Conservation (phyloP, 1,284 basidiomycete genomes). For the Ceratobasidium sp. region DNA sequence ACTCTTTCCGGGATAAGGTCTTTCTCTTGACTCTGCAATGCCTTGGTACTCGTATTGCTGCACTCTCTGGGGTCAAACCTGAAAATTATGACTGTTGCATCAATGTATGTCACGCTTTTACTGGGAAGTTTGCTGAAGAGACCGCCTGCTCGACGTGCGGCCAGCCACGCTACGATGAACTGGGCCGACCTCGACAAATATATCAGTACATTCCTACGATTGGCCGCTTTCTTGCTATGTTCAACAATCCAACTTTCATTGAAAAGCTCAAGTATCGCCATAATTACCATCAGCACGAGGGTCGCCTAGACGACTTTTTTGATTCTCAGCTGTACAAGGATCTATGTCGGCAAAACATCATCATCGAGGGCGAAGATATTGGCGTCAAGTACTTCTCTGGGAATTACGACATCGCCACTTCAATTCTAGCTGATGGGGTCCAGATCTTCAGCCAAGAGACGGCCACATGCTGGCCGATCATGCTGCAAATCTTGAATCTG, state of each 20-base stretch:
- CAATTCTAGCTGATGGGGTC: constrained; percentile 57
- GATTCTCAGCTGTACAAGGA: constrained; percentile 37
- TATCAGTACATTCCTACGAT: constrained; percentile 48
- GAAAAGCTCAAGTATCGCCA: constrained; percentile 51
- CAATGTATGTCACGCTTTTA: constrained; percentile 47
- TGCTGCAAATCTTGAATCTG: constrained; percentile 60
- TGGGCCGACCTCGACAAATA: constrained; percentile 26
- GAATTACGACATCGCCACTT: constrained; percentile 53
- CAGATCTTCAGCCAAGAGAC: constrained; percentile 55
- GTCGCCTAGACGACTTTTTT: constrained; percentile 50
- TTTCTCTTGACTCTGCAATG: constrained; percentile 13
- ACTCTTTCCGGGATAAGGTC: constrained; percentile 11
- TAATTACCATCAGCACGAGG: constrained; percentile 43
- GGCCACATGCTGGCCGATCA: constrained; percentile 56
- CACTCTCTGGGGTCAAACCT: constrained; percentile 43
- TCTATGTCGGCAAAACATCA: constrained; percentile 18
- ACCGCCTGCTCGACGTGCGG: constrained; percentile 44
- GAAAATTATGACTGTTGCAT: constrained; percentile 45
- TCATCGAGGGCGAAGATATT: constrained; percentile 23
- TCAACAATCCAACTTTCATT: constrained; percentile 46
- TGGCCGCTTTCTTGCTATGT: constrained; percentile 31
- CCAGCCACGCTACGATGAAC: constrained; percentile 32
- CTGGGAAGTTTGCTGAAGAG: constrained; percentile 29
- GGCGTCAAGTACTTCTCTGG: constrained; percentile 52
- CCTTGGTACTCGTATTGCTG: constrained; percentile 20